Percentiles rank a stretch among this genome's conserved stretches.
Conservation (phyloP, 768 basidiomycete species). For the Auriculariales sp. region DNA sequence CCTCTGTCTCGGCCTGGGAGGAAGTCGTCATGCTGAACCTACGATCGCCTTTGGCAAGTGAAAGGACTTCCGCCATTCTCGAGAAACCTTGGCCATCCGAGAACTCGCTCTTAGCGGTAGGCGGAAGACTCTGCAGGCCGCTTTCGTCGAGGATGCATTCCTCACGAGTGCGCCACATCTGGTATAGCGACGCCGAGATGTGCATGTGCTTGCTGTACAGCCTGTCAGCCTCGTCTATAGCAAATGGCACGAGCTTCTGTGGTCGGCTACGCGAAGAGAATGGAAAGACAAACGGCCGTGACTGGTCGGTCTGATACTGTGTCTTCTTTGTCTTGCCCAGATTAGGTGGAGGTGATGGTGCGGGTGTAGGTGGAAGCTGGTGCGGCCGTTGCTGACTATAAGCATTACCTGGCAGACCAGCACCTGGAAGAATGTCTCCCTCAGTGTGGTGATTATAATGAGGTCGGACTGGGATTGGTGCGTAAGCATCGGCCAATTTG, state of each 20-base stretch:
- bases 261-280: conserved; percentile 54
- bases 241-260: conserved; percentile 74
- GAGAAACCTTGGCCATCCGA: conserved; percentile 20
- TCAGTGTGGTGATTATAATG: conserved; percentile 63
- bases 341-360: conserved; percentile 65
- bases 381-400: conserved; percentile 1
- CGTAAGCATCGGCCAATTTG: conserved; percentile 79
- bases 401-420: neutral
- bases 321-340: conserved; percentile 88
- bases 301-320: conserved; percentile 95
- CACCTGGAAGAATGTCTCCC: conserved; percentile 26
- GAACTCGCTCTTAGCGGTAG: conserved; percentile 32
- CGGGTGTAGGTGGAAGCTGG: conserved; percentile 59
- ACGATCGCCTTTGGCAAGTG: neutral
- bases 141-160: conserved; percentile 92
- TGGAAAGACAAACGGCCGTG: conserved; percentile 85
- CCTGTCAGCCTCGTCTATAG: conserved; percentile 89
- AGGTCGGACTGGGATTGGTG: conserved; percentile 85
- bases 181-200: conserved; percentile 71
- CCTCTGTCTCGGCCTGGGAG: conserved; percentile 26
- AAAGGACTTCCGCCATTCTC: neutral
- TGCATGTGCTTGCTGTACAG: conserved; percentile 86
- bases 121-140: conserved; percentile 53
- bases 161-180: conserved; percentile 92
- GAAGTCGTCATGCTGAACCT: conserved; percentile 13